Percentiles rank a stretch among this genome's conserved stretches.
These are phyloP conservation scores for Exophiala alcalophila DNA, from an alignment of 2,329 filamentous ascomycete species.

Conservation along the genomic window DNA sequence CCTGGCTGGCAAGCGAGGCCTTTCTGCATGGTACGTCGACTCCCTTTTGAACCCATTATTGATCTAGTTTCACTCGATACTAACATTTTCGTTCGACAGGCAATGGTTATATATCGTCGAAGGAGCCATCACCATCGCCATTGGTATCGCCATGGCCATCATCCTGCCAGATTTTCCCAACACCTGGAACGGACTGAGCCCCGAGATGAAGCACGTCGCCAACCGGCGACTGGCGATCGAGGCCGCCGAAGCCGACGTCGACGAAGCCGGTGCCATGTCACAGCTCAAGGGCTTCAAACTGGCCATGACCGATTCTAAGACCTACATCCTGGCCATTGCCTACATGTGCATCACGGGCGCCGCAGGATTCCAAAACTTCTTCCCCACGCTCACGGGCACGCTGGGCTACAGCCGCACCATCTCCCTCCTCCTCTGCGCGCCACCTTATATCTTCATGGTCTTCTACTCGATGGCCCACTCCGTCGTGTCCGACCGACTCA, in stretches of 20 bases:
- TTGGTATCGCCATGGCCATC: slow-evolving; percentile 36
- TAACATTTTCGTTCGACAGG: too few relatives aligned
- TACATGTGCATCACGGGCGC: slow-evolving; percentile 51
- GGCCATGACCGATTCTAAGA: slow-evolving; percentile 47
- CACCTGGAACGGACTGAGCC: slow-evolving; percentile 43
- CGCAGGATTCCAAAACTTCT: slow-evolving; percentile 57
- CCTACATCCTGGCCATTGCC: slow-evolving; percentile 44
- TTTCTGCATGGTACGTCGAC: slow-evolving; percentile 42
- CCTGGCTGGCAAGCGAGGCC: slow-evolving; percentile 35
- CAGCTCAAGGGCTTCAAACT: slow-evolving; percentile 52
- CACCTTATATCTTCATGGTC: slow-evolving; percentile 55
- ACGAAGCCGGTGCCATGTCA: slow-evolving; percentile 48
- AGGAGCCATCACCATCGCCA: slow-evolving; percentile 36
- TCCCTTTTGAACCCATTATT: too few relatives aligned
- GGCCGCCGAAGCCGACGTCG: slow-evolving; percentile 48
- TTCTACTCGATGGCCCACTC: slow-evolving; percentile 48
- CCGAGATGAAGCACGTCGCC: slow-evolving; percentile 48
- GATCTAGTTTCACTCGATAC: too few relatives aligned
- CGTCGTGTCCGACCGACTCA: slow-evolving; percentile 44
- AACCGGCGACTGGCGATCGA: slow-evolving; percentile 52
- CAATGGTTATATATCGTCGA: slow-evolving; percentile 44
- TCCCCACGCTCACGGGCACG: slow-evolving; percentile 50
- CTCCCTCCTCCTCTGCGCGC: slow-evolving; percentile 52
- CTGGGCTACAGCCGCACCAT: slow-evolving; percentile 46
- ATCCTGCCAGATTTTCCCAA: slow-evolving; percentile 40